A percentile compares a stretch with the other conserved stretches of the same genome.
Conservation (phyloP, 768 basidiomycete genomes). For the Phanerochaete sordida region DNA sequence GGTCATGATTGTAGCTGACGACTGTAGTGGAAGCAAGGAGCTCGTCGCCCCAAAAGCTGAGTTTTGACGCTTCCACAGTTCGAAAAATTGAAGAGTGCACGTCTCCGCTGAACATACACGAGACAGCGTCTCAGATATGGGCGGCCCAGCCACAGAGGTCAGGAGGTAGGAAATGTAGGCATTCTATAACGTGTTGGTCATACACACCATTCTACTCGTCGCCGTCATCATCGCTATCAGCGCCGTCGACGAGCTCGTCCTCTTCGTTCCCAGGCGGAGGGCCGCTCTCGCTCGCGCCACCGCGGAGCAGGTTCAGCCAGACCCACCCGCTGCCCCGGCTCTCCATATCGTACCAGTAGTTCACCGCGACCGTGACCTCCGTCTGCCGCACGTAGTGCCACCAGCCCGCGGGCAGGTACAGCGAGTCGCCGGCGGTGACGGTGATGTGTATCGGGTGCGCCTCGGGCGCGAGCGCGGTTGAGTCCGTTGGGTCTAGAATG, state of each 20-base stretch:
- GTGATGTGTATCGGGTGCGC: conserved; percentile 67
- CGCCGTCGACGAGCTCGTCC: conserved; percentile 10
- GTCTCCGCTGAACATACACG: too few species aligned
- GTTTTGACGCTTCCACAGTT: too few species aligned
- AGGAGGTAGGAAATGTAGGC: too few species aligned
- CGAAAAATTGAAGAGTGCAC: too few species aligned
- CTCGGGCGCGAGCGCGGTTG: conserved; percentile 42
- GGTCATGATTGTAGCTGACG: too few species aligned
- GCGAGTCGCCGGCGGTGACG: conserved; percentile 67
- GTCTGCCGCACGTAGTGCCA: conserved; percentile 87
- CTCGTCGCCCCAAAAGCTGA: too few species aligned
- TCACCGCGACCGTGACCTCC: conserved; percentile 61
- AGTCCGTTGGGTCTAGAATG: conserved; percentile 51
- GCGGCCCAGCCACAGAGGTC: too few species aligned
- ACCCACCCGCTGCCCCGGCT: conserved; percentile 70
- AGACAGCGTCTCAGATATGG: too few species aligned
- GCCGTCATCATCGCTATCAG: background rate
- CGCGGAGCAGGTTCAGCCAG: conserved; percentile 57
- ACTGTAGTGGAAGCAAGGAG: too few species aligned
- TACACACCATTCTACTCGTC: background rate
- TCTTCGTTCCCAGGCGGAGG: conserved; percentile 38
- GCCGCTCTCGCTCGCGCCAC: conserved; percentile 28
- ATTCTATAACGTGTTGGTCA: too few species aligned
- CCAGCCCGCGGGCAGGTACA: conserved; percentile 93
- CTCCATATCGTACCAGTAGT: conserved; percentile 91